Evolutionary conservation across 225 moss, liverwort and hornwort species (phyloP), one percentile per base, ranked within the genome.

Genomic region (Straminergon stramineum): DNA sequence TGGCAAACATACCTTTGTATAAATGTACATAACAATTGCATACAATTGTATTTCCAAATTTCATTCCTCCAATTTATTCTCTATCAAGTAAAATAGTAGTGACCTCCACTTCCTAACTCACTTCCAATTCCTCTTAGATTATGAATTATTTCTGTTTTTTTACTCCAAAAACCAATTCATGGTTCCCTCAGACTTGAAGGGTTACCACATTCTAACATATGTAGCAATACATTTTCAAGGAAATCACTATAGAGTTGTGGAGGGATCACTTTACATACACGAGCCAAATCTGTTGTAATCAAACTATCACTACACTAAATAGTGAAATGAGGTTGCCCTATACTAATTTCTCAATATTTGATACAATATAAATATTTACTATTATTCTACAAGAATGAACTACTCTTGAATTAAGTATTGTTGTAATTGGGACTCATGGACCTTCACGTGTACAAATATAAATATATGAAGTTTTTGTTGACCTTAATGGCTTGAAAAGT

Each of bases 161-260:
- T 28, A 43, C 11, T 10, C 2, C 0, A 0, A 0, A 43, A 27
- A 43, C 5, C 2, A 73, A 0, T 27, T 17, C 16, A 3, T 43
- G 16, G 4, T 43, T 10, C 27, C 15, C 0, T 26, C 0, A 15
- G 21, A 21, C 21, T 11, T n/a, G 4, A 68, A 35, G 10, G 35
- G 4, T 70, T 6, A 20, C 6, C 0, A 2, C 70, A 70, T 70
- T 39, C 39, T 14, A 19, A 11, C 7, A 10, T 4, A 51, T 51
- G 31, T 30, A 19, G 20, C 7, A 34, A 34, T 76, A 8, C 1
- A 0, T 76, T 76, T 34, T 77, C 3, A 51, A 4, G 34, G 32
- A 32, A 21, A 31, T 31, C 31, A 32, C 30, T 7, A 2, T 0
- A 13, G 1, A 75, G 51, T 2, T 51, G 0, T 32, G 5, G 13